Conservation (phyloP, 2,329 filamentous ascomycete species). For the Diaporthe citri region DNA sequence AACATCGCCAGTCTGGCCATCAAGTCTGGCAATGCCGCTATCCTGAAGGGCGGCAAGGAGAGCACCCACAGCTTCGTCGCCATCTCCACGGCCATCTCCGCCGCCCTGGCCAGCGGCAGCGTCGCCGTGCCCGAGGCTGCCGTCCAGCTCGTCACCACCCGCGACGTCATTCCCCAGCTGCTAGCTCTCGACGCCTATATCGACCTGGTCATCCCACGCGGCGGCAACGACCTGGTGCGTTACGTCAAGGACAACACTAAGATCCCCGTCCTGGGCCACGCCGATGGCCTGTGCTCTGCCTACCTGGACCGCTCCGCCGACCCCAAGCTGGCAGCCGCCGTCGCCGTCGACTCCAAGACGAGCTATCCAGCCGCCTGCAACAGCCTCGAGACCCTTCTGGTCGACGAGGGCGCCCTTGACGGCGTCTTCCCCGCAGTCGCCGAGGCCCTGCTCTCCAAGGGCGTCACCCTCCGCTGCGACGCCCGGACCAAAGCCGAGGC, state of each 20-base stretch:
- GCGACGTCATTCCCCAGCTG: slow-evolving; percentile 91
- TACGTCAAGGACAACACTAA: slow-evolving; percentile 92
- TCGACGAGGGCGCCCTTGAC: slow-evolving; percentile 78
- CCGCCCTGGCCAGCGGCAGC: slow-evolving; percentile 76
- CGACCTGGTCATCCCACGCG: slow-evolving; percentile 94
- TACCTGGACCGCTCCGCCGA: slow-evolving; percentile 88
- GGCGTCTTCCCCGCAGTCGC: slow-evolving; percentile 79
- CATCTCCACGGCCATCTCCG: slow-evolving; percentile 87
- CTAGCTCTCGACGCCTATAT: slow-evolving; percentile 88
- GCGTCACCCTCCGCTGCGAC: slow-evolving; percentile 89
- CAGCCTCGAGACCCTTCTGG: slow-evolving; percentile 89
- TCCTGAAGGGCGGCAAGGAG: slow-evolving; percentile 97
- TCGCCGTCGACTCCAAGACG: slow-evolving; percentile 92
- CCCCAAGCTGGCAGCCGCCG: slow-evolving; percentile 75
- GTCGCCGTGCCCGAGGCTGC: slow-evolving; percentile 80
- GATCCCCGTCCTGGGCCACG: slow-evolving; percentile 96
- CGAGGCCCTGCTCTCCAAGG: slow-evolving; percentile 78
- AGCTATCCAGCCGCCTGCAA: slow-evolving; percentile 98
- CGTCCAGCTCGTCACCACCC: slow-evolving; percentile 92
- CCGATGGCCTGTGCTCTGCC: slow-evolving; percentile 90
- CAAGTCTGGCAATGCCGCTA: slow-evolving; percentile 97
- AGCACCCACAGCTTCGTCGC: slow-evolving; percentile 94
- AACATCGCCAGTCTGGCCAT: slow-evolving; percentile 97
- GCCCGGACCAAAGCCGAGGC: slow-evolving; percentile 74
- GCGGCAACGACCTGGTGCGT: slow-evolving; percentile 89